These are phyloP conservation scores for Melastoma candidum DNA, from an alignment of 441 rosid genomes.

Conservation along the genomic window DNA sequence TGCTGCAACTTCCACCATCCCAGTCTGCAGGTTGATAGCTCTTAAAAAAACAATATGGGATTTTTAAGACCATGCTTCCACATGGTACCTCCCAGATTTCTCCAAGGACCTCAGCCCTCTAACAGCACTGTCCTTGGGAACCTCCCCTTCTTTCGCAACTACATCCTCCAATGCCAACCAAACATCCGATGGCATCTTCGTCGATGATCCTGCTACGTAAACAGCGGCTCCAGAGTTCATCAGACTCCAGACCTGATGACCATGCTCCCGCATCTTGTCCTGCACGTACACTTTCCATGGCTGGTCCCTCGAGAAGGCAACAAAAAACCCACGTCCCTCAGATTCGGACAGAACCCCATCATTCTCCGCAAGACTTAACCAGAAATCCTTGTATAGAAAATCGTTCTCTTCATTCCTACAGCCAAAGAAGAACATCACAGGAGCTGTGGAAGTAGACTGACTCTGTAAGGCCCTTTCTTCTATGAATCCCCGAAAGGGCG, in stretches of 20 bases:
- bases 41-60: too few relatives aligned
- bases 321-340: constrained; percentile 70
- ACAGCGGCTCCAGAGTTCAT: constrained; percentile 52
- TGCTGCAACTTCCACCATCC: too few relatives aligned
- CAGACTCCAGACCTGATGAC: constrained; percentile 52
- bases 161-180: constrained; percentile 65
- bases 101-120: constrained; percentile 59
- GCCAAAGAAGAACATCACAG: constrained; percentile 72
- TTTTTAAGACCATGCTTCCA: constrained; percentile 88
- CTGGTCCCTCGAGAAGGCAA: constrained; percentile 90
- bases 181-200: constrained; percentile 86
- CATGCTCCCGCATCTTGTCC: constrained; percentile 59
- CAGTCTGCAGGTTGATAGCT: too few relatives aligned
- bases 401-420: constrained; percentile 74
- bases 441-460: constrained; percentile 36
- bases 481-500: constrained; percentile 82
- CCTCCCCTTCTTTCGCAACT: constrained; percentile 52
- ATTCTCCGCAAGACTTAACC: constrained; percentile 44
- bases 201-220: constrained; percentile 83
- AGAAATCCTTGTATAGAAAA: constrained; percentile 66
- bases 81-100: constrained; percentile 77
- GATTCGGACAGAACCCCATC: constrained; percentile 57
- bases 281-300: constrained; percentile 85
- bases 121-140: constrained; percentile 47
- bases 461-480: constrained; percentile 70